Evolutionary conservation across 2,329 filamentous ascomycete genomes (phyloP).

Genomic region (Colletotrichum sp.): DNA sequence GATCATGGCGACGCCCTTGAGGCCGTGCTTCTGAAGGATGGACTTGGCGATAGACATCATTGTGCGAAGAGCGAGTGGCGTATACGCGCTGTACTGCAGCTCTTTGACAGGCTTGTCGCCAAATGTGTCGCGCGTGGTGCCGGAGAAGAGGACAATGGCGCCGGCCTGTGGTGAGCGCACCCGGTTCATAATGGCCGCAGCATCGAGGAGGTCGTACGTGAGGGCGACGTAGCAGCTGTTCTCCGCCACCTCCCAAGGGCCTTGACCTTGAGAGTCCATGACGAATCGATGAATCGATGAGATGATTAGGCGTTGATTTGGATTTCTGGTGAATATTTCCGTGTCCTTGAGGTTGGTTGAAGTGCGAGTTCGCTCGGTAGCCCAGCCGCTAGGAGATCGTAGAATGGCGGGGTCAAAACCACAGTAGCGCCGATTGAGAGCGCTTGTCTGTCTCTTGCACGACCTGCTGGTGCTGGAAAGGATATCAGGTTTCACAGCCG

Average conservation of each 20-base stretch:
- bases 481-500: not conserved
- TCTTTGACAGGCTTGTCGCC: slow-evolving; percentile 72
- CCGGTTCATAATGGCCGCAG: slow-evolving; percentile 61
- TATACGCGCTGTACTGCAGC: slow-evolving; percentile 78
- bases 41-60: slow-evolving; percentile 68
- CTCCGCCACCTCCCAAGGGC: slow-evolving; percentile 46
- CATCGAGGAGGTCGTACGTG: slow-evolving; percentile 66
- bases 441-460: not conserved
- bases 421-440: not conserved
- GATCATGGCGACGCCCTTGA: slow-evolving; percentile 78
- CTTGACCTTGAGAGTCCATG: slow-evolving; percentile 10
- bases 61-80: slow-evolving; percentile 70
- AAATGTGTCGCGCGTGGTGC: slow-evolving; percentile 81
- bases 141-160: slow-evolving; percentile 78
- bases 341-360: not conserved
- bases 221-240: slow-evolving; percentile 70
- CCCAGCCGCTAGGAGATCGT: not conserved
- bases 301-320: not conserved
- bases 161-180: slow-evolving; percentile 78
- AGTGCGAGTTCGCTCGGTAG: not conserved
- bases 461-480: not conserved
- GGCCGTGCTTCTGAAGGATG: slow-evolving; percentile 63
- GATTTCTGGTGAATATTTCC: not conserved
- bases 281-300: not conserved
- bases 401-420: not conserved